Evolutionary conservation across 768 basidiomycete genomes (phyloP).

Genomic region (Termitomyces heimii): DNA sequence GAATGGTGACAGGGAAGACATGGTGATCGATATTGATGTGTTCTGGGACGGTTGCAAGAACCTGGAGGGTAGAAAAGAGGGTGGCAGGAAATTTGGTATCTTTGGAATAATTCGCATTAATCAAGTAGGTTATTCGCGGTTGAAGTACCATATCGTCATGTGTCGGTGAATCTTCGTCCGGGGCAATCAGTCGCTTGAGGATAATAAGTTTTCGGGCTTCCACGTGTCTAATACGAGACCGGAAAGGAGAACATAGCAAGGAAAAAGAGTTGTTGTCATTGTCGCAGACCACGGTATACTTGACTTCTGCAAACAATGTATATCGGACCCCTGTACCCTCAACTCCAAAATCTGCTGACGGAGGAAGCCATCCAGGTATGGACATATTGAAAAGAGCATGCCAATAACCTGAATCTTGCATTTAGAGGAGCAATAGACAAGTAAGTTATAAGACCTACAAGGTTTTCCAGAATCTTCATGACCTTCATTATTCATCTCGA

Average conservation of each 20-base stretch:
- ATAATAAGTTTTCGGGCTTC: slow-evolving; percentile 26
- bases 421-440: background rate
- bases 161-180: background rate
- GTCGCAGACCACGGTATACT: slow-evolving; percentile 44
- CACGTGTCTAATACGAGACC: slow-evolving; percentile 34
- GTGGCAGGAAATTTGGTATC: slow-evolving; percentile 39
- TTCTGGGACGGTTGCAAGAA: slow-evolving; percentile 59
- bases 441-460: slow-evolving; percentile 28
- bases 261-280: slow-evolving; percentile 31
- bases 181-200: background rate
- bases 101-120: slow-evolving; percentile 29
- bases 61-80: slow-evolving; percentile 56
- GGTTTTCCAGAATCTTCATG: slow-evolving; percentile 49
- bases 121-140: slow-evolving; percentile 44
- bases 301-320: slow-evolving; percentile 60
- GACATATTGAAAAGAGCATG: slow-evolving; percentile 75
- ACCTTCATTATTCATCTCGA: slow-evolving; percentile 62
- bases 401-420: slow-evolving; percentile 44
- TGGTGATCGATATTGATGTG: slow-evolving; percentile 40
- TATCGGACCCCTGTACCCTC: slow-evolving; percentile 58
- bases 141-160: slow-evolving; percentile 36
- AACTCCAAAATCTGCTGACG: slow-evolving; percentile 43
- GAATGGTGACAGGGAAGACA: slow-evolving; percentile 48
- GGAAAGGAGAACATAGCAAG: slow-evolving; percentile 54
- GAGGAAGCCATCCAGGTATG: slow-evolving; percentile 90